phyloP scores from a whole-genome alignment of 495 filamentous ascomycete genomes.

The Penicillium nucicola region DNA sequence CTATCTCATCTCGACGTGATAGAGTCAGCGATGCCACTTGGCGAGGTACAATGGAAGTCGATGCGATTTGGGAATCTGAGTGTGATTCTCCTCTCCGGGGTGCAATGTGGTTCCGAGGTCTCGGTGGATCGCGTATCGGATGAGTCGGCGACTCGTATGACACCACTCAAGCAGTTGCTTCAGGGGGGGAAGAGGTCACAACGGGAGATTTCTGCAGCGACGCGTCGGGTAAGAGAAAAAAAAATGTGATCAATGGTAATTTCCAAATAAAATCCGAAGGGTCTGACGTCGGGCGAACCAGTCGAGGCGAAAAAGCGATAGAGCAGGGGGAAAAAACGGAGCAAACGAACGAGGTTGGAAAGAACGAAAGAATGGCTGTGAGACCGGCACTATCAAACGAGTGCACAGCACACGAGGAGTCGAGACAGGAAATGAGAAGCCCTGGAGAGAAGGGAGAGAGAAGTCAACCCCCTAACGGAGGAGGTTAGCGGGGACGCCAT shows the following conservation, averaged over 20 bases:
- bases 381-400: constrained; percentile 6
- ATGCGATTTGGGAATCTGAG: not conserved
- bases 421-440: not conserved
- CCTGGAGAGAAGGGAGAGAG: constrained; percentile 7
- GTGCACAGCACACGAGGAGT: constrained; percentile 21
- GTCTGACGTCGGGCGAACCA: constrained; percentile 3
- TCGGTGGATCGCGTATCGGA: not conserved
- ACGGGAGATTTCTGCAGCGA: not conserved
- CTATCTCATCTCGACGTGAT: constrained; percentile 35
- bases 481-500: constrained; percentile 12
- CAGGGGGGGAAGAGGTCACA: not conserved
- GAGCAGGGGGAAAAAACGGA: not conserved
- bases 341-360: constrained; percentile 10
- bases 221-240: constrained; percentile 1
- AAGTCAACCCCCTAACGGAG: constrained; percentile 11
- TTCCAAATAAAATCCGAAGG: not conserved
- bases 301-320: constrained; percentile 4
- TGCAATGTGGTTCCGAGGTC: not conserved
- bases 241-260: not conserved
- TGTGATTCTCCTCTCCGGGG: not conserved
- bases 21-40: not conserved
- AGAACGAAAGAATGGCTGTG: constrained; percentile 9
- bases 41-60: not conserved
- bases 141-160: constrained; percentile 6
- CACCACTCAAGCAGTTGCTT: not conserved